A percentile compares a stretch with the other conserved stretches of the same genome.
Evolutionary conservation across 2,329 filamentous ascomycete species (phyloP).

Genomic region (Fusarium praegraminearum): DNA sequence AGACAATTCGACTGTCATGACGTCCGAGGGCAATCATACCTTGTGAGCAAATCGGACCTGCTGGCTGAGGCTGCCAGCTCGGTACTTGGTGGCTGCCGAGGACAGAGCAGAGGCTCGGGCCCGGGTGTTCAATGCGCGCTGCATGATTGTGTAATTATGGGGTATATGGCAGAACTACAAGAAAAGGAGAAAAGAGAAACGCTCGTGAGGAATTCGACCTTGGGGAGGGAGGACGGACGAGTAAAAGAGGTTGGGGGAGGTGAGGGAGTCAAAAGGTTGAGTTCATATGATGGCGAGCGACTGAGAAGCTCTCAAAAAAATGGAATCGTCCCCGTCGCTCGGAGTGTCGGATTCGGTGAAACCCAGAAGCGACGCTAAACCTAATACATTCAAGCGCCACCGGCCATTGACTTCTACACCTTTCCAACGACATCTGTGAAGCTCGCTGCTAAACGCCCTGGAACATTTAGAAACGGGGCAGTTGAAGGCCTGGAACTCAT

Average conservation of each 20-base stretch:
- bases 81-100: slow-evolving; percentile 73
- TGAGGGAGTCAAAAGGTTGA: slow-evolving; percentile 38
- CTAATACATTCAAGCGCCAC: slow-evolving; percentile 47
- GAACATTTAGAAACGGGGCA: slow-evolving; percentile 11
- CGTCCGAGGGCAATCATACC: slow-evolving; percentile 64
- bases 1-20: background rate
- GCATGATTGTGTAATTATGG: slow-evolving; percentile 74
- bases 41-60: slow-evolving; percentile 98
- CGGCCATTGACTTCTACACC: slow-evolving; percentile 50
- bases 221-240: slow-evolving; percentile 44
- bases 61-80: slow-evolving; percentile 77
- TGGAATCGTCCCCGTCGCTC: slow-evolving; percentile 50
- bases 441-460: slow-evolving; percentile 31
- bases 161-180: slow-evolving; percentile 49
- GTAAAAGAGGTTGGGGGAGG: slow-evolving; percentile 27
- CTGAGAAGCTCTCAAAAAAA: slow-evolving; percentile 54
- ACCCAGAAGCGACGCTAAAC: slow-evolving; percentile 52
- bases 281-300: slow-evolving; percentile 47
- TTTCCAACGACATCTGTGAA: slow-evolving; percentile 54
- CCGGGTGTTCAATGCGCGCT: slow-evolving; percentile 89
- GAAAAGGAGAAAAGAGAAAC: slow-evolving; percentile 47
- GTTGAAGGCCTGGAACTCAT: slow-evolving; percentile 30
- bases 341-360: slow-evolving; percentile 55
- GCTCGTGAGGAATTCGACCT: slow-evolving; percentile 46
- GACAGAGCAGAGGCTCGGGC: slow-evolving; percentile 84